Percentiles rank a stretch among this genome's conserved stretches.
phyloP scores from a whole-genome alignment of 257 asterid species.

The Scutellaria baicalensis region DNA sequence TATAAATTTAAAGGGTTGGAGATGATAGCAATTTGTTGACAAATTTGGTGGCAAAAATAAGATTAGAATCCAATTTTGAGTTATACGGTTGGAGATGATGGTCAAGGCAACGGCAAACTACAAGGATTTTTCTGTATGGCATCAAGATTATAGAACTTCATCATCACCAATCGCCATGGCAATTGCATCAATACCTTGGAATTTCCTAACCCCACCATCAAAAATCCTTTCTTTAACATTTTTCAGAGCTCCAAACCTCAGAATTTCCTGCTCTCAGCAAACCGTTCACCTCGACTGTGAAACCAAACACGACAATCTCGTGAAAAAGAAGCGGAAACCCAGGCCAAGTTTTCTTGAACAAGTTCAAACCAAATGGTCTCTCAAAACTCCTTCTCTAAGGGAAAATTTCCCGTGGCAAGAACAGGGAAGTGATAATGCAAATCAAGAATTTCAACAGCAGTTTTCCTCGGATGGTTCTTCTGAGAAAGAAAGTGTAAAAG shows the following conservation, averaged over 20 bases:
- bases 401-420: constrained; percentile 77
- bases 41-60: too few species aligned
- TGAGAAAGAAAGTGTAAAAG: constrained; percentile 15
- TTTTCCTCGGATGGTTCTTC: constrained; percentile 14
- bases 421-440: constrained; percentile 7
- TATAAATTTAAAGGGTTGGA: too few species aligned
- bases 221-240: constrained; percentile 4
- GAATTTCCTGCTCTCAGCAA: constrained; percentile 34
- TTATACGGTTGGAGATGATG: too few species aligned
- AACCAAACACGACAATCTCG: constrained; percentile 3
- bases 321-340: constrained; percentile 63
- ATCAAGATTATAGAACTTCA: constrained; percentile 3
- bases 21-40: too few species aligned
- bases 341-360: constrained; percentile 77
- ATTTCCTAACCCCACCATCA: constrained; percentile 28
- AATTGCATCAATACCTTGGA: constrained; percentile 27
- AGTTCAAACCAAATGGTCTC: constrained; percentile 78
- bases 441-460: constrained; percentile 25
- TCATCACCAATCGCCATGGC: constrained; percentile 42
- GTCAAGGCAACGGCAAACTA: too few species aligned
- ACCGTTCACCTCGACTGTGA: constrained; percentile 34
- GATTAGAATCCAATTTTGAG: too few species aligned
- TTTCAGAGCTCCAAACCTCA: constrained; percentile 24
- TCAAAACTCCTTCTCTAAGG: constrained; percentile 42
- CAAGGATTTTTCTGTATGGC: too few species aligned